Conservation (phyloP, 1,139 yeast genomes). For the Meyerozyma guilliermondii region DNA sequence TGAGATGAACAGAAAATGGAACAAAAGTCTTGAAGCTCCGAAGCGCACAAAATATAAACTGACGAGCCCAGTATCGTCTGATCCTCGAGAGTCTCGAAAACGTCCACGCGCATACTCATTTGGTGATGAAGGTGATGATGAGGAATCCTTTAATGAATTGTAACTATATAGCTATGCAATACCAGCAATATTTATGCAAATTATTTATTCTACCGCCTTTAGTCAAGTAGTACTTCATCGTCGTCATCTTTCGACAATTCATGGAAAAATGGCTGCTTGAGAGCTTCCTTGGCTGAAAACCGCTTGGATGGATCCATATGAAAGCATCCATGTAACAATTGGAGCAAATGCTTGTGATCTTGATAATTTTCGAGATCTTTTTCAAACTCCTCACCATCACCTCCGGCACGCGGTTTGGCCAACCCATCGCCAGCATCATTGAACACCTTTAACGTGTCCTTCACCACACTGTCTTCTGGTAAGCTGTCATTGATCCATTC, state of each 20-base stretch:
- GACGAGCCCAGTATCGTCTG: not conserved
- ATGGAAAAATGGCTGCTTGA: conserved; percentile 50
- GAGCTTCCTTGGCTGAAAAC: conserved; percentile 50
- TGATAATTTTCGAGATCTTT: conserved; percentile 23
- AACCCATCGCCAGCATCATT: conserved; percentile 23
- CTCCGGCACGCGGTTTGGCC: conserved; percentile 17
- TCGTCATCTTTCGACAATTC: conserved; percentile 30
- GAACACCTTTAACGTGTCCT: conserved; percentile 32
- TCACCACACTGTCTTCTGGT: conserved; percentile 35
- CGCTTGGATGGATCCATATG: conserved; percentile 55
- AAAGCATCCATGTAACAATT: conserved; percentile 49
- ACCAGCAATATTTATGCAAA: not conserved
- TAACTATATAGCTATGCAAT: not conserved
- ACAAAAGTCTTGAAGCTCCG: conserved; percentile 11
- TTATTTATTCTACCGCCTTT: conserved; percentile 8
- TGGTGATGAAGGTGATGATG: conserved; percentile 15
- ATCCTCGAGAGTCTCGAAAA: conserved; percentile 9
- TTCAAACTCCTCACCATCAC: conserved; percentile 12
- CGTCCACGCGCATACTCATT: conserved; percentile 18
- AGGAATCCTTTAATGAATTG: conserved; percentile 5
- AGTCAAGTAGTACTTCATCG: conserved; percentile 31
- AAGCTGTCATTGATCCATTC: conserved; percentile 33
- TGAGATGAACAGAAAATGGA: conserved; percentile 36
- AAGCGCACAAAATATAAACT: not conserved
- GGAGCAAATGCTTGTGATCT: conserved; percentile 45